These are phyloP conservation scores for Nicotiana tomentosiformis DNA, from an alignment of 257 asterid genomes.

Conservation along the genomic window DNA sequence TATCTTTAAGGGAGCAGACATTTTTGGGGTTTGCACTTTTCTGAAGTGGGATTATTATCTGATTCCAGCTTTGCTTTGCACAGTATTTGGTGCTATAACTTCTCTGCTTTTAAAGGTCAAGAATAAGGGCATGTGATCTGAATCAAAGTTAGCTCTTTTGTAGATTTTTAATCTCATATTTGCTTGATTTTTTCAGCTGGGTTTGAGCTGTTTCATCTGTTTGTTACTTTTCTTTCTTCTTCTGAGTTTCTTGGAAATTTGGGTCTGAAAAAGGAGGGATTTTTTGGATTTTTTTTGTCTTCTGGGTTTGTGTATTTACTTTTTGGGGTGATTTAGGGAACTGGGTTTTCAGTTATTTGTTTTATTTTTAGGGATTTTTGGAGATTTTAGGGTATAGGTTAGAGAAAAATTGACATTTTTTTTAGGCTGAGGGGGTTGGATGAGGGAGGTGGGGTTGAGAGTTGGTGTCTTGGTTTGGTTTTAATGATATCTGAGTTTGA, in stretches of 20 bases:
- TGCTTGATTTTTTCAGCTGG: conserved; percentile 17
- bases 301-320: neutral
- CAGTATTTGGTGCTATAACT: neutral
- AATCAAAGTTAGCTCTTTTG: conserved; percentile 1
- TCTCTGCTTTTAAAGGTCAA: conserved; percentile 14
- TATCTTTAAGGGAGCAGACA: conserved; percentile 33
- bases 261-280: conserved; percentile 11
- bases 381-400: conserved; percentile 7
- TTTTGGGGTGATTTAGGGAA: neutral
- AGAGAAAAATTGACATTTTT: conserved; percentile 6
- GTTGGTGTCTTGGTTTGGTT: conserved; percentile 11
- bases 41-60: conserved; percentile 31
- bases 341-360: neutral
- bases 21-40: conserved; percentile 29
- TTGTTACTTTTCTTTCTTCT: neutral
- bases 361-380: neutral
- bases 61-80: conserved; percentile 8
- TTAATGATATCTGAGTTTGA: conserved; percentile 28
- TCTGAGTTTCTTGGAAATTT: conserved; percentile 19
- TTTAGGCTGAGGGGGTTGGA: neutral
- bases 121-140: conserved; percentile 19
- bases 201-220: conserved; percentile 18
- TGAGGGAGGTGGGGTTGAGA: conserved; percentile 1
- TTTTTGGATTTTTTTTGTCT: neutral
- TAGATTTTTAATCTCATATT: conserved; percentile 18